Conservation (phyloP, 2,329 filamentous ascomycete genomes). For the Albophoma yamanashiensis region DNA sequence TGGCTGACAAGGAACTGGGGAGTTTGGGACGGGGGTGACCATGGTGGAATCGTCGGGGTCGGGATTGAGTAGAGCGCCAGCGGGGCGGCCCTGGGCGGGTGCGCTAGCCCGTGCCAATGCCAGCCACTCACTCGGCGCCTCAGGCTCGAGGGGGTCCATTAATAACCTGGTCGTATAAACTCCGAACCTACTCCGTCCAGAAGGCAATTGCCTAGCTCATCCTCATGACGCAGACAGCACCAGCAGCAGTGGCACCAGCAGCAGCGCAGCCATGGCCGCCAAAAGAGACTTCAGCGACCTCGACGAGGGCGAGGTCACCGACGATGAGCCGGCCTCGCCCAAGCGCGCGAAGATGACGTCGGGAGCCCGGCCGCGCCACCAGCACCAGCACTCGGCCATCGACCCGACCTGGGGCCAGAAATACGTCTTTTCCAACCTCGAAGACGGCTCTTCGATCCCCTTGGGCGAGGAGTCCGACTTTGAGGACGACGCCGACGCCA, state of each 20-base stretch:
- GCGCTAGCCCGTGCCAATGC: neutral
- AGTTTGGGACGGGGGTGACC: neutral
- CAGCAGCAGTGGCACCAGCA: neutral
- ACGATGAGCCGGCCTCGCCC: constrained; percentile 13
- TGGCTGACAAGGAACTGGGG: neutral
- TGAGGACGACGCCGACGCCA: constrained; percentile 55
- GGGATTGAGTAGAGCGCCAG: neutral
- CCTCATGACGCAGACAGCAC: neutral
- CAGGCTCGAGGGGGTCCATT: neutral
- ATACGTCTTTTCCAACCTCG: constrained; percentile 57
- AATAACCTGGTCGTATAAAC: neutral
- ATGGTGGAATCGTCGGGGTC: neutral
- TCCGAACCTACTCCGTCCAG: neutral
- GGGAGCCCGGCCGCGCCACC: constrained; percentile 23
- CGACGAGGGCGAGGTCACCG: constrained; percentile 16
- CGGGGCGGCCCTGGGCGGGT: neutral
- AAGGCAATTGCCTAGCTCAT: too few relatives aligned
- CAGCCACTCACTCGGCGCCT: neutral
- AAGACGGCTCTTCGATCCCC: constrained; percentile 32
- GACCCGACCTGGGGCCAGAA: constrained; percentile 62
- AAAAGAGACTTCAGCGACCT: constrained; percentile 22
- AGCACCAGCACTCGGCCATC: constrained; percentile 34
- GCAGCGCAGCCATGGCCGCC: constrained; percentile 16
- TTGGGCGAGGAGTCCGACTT: constrained; percentile 52
- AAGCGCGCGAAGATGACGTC: constrained; percentile 14